These are phyloP conservation scores for Tylopilus sp. DNA, from an alignment of 768 basidiomycete species.

Conservation along the genomic window DNA sequence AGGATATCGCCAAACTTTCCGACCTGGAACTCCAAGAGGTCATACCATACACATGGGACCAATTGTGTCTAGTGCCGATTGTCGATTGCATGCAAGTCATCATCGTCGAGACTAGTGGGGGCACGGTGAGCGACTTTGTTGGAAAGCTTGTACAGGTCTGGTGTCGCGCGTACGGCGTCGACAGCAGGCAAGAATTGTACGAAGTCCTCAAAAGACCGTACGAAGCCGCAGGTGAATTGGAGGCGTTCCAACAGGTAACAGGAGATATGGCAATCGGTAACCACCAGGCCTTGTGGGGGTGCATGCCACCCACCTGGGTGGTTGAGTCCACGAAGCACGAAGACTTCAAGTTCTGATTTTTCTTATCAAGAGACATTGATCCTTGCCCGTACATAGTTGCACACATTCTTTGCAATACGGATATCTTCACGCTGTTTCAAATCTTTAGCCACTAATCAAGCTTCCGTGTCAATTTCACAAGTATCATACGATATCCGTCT, in stretches of 20 bases:
- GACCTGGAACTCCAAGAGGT: slow-evolving; percentile 26
- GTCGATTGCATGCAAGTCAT: slow-evolving; percentile 31
- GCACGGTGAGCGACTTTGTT: slow-evolving; percentile 30
- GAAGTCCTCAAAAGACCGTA: slow-evolving; percentile 17
- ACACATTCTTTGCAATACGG: no score
- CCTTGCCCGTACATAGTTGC: no score
- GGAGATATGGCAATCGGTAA: slow-evolving; percentile 8
- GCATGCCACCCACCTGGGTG: slow-evolving; percentile 9
- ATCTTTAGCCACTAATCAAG: no score
- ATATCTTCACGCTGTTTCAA: no score
- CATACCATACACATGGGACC: slow-evolving; percentile 16
- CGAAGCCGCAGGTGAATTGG: slow-evolving; percentile 27
- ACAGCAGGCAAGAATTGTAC: slow-evolving; percentile 19
- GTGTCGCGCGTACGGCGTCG: slow-evolving; percentile 26
- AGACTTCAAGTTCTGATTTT: slow-evolving; percentile 2
- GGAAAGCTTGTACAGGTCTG: slow-evolving; percentile 26
- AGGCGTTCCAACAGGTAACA: slow-evolving; percentile 15
- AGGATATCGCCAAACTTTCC: slow-evolving; percentile 16
- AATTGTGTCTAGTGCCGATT: slow-evolving; percentile 14
- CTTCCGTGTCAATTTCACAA: no score
- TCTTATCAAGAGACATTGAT: no score
- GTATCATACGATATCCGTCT: no score
- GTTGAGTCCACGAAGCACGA: background rate
- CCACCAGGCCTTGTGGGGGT: slow-evolving; percentile 29
- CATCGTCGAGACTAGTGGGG: slow-evolving; percentile 26